A percentile compares a stretch with the other conserved stretches of the same genome.
Evolutionary conservation across 805 yeast species (phyloP).

Genomic region (Henningerozyma blattae): DNA sequence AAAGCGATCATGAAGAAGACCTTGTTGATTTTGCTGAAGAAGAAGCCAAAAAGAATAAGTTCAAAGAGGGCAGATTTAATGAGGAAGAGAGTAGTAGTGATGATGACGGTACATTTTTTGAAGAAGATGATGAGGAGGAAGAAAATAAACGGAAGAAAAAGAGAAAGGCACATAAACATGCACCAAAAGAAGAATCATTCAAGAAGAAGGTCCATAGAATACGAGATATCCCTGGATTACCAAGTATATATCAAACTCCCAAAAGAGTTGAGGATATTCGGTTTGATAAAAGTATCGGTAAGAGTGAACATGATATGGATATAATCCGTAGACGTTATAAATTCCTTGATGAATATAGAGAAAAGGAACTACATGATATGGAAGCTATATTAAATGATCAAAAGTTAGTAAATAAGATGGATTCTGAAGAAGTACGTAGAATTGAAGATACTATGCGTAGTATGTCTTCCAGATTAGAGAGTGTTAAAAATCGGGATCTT

Average conservation of each 20-base stretch:
- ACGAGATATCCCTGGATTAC: constrained; percentile 64
- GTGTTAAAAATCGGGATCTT: constrained; percentile 61
- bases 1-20: constrained; percentile 8
- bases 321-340: constrained; percentile 65
- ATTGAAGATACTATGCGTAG: constrained; percentile 49
- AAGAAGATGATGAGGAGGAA: constrained; percentile 21
- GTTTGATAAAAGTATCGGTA: constrained; percentile 80
- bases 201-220: constrained; percentile 58
- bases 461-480: constrained; percentile 52
- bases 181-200: constrained; percentile 72
- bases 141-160: constrained; percentile 5
- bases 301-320: constrained; percentile 49
- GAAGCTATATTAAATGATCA: constrained; percentile 41
- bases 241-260: constrained; percentile 15
- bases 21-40: constrained; percentile 6
- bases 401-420: constrained; percentile 30
- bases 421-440: constrained; percentile 36
- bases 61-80: constrained; percentile 10
- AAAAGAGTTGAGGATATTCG: constrained; percentile 53
- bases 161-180: constrained; percentile 56
- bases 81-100: constrained; percentile 7
- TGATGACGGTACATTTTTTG: constrained; percentile 28
- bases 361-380: constrained; percentile 56
- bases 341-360: constrained; percentile 78
- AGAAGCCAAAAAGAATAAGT: constrained; percentile 1